A percentile compares a stretch with the other conserved stretches of the same genome.
These are phyloP conservation scores for Globisporangium okanoganense DNA, from an alignment of 352 stramenopile genomes.

Conservation along the genomic window DNA sequence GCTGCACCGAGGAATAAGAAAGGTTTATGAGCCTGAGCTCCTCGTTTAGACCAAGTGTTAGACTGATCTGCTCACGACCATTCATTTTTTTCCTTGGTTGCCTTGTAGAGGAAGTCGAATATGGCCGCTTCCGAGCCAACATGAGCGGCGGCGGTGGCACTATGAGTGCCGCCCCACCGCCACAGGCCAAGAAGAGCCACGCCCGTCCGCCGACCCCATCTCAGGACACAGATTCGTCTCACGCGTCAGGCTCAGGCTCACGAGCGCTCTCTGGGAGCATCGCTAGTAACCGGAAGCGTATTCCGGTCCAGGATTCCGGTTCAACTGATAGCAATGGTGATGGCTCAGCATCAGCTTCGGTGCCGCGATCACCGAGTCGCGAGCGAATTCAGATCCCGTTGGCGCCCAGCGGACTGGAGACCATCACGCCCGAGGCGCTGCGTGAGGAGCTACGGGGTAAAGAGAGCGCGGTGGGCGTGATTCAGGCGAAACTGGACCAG, in stretches of 20 bases:
- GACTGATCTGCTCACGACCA: background rate
- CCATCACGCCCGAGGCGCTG: conserved; percentile 19
- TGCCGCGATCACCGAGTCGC: conserved; percentile 7
- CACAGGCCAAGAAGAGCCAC: conserved; percentile 9
- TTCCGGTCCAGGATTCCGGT: conserved; percentile 17
- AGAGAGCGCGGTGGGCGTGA: conserved; percentile 33
- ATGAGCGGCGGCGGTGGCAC: background rate
- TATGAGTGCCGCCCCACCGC: background rate
- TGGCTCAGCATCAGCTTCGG: no score
- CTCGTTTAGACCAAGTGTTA: no score
- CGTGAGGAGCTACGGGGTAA: conserved; percentile 35
- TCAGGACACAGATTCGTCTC: background rate
- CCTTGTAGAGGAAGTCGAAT: background rate
- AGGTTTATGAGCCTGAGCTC: conserved; percentile 18
- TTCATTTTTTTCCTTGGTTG: background rate
- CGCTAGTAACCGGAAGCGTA: conserved; percentile 60
- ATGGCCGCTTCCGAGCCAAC: background rate
- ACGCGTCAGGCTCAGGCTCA: conserved; percentile 9
- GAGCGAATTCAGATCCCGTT: conserved; percentile 41
- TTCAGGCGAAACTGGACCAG: conserved; percentile 55
- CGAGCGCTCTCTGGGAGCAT: conserved; percentile 44
- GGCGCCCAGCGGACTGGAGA: conserved; percentile 17
- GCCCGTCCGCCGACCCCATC: background rate
- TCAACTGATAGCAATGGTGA: background rate
- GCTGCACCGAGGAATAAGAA: conserved; percentile 53